These are phyloP conservation scores for Prinsepia uniflora DNA, from an alignment of 306 rosid species.

Conservation along the genomic window DNA sequence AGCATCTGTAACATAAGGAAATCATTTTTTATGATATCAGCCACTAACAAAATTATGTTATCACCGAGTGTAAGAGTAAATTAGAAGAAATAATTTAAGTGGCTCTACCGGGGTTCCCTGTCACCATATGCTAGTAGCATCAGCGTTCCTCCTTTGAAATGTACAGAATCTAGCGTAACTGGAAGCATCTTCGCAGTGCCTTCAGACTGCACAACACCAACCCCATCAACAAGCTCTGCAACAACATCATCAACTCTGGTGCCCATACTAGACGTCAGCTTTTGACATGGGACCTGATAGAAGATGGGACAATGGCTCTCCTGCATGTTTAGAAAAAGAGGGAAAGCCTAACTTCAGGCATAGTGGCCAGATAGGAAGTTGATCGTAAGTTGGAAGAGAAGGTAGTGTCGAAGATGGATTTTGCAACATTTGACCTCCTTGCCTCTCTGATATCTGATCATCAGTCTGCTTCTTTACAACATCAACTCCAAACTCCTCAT, in stretches of 20 bases:
- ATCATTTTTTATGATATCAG: not conserved
- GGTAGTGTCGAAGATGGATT: slow-evolving; percentile 31
- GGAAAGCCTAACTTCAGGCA: slow-evolving; percentile 40
- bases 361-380: slow-evolving; percentile 38
- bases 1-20: not conserved
- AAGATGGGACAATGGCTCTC: slow-evolving; percentile 38
- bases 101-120: slow-evolving; percentile 77
- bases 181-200: slow-evolving; percentile 54
- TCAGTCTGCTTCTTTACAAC: slow-evolving; percentile 28
- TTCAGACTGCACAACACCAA: slow-evolving; percentile 43
- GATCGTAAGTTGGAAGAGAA: slow-evolving; percentile 29
- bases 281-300: slow-evolving; percentile 45
- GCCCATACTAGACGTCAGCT: slow-evolving; percentile 42
- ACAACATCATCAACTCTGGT: slow-evolving; percentile 46
- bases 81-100: slow-evolving; percentile 21
- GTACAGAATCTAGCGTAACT: slow-evolving; percentile 73
- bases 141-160: slow-evolving; percentile 73
- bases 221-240: slow-evolving; percentile 45
- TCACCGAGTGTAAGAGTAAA: slow-evolving; percentile 19
- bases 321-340: slow-evolving; percentile 39
- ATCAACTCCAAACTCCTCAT: slow-evolving; percentile 28
- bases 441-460: slow-evolving; percentile 29
- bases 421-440: slow-evolving; percentile 33
- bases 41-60: slow-evolving; percentile 8
- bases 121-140: slow-evolving; percentile 92